Base-by-base conservation (phyloP, 2,329 filamentous ascomycete species). In the Aspergillus chevalieri region DNA sequence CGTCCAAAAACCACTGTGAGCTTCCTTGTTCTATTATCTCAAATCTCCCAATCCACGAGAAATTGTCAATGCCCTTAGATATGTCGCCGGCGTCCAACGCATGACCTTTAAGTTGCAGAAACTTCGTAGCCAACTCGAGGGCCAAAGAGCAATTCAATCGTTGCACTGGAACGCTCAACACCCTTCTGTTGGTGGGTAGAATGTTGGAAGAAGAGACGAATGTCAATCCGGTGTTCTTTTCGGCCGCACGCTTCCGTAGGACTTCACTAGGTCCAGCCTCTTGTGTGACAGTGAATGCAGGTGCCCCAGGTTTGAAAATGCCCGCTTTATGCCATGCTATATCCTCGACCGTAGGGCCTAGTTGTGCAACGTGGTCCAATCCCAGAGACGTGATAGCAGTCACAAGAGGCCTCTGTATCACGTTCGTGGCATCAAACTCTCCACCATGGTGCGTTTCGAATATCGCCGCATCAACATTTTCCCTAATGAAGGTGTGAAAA, bases 271-370 rank as follows among this genome's bases (percentile, higher is more conserved):
- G 76, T 1, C 62, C 70, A 2, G 72, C 64, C 0, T 75, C 65
- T 62, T 85, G 82, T 24, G 74, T 66, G 4, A 81, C 70, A 0
- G 79, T 81, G 46, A 85, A 85, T 2, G 81, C 81, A 17, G 77
- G 74, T 8, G 74, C 74, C 1, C 78, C 80, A 0, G 62, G 49
- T 67, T 87, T 87, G 72, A 87, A 82, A 50, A 88, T 84, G 1
- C 85, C 85, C 1, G 82, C 81, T 67, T 88, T 88, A 67, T 88
- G 83, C 85, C 85, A 87, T 0, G 85, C 83, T 54, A 88, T 86
- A 65, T 82, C 75, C 26, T 79, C 80, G 9, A 86, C 70, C 0
- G 81, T 85, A 15, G 76, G 67, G 3, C 85, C 85, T 1, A 89
- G 74, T 17, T 77, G 75, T 46, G 75, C 77, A 34, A 85, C 76